Evolutionary conservation across 208 protist species (phyloP).

Genomic region (Crithidia thermophila): DNA sequence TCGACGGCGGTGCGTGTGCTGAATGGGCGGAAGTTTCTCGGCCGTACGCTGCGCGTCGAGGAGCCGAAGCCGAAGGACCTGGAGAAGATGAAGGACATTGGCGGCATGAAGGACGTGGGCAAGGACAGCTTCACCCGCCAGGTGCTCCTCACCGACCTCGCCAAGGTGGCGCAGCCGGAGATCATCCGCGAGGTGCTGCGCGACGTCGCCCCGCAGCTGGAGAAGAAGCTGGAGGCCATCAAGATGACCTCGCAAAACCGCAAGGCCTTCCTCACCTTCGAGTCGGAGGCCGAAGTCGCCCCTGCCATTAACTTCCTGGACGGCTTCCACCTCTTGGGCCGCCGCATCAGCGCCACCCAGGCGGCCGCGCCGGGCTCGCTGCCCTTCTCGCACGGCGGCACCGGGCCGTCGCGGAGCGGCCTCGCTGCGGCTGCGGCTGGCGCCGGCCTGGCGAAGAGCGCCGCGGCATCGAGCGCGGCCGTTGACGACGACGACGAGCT

Average conservation of each 20-base stretch:
- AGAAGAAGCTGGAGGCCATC: conserved; percentile 83
- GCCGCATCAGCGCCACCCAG: conserved; percentile 62
- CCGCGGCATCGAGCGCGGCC: background rate
- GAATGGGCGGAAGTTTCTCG: conserved; percentile 90
- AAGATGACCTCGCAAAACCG: conserved; percentile 93
- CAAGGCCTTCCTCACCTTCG: conserved; percentile 91
- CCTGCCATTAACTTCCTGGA: conserved; percentile 82
- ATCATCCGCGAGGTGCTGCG: conserved; percentile 89
- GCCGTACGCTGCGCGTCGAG: conserved; percentile 85
- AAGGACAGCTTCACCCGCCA: conserved; percentile 84
- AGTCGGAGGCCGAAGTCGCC: conserved; percentile 63
- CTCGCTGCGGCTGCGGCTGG: background rate
- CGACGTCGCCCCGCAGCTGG: conserved; percentile 85
- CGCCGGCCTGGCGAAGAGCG: background rate
- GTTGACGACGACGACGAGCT: conserved; percentile 32
- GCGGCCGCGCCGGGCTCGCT: conserved; percentile 83
- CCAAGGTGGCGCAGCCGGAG: conserved; percentile 82
- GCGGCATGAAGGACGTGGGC: conserved; percentile 52
- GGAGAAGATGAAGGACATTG: conserved; percentile 41
- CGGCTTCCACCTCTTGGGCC: conserved; percentile 82
- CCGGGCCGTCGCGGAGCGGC: conserved; percentile 6
- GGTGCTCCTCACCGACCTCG: conserved; percentile 85
- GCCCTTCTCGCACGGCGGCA: conserved; percentile 66
- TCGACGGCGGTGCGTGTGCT: conserved; percentile 82
- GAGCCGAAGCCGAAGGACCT: conserved; percentile 81